These are phyloP conservation scores for Fusarium buharicum DNA, from an alignment of 2,329 filamentous ascomycete genomes.

Conservation along the genomic window DNA sequence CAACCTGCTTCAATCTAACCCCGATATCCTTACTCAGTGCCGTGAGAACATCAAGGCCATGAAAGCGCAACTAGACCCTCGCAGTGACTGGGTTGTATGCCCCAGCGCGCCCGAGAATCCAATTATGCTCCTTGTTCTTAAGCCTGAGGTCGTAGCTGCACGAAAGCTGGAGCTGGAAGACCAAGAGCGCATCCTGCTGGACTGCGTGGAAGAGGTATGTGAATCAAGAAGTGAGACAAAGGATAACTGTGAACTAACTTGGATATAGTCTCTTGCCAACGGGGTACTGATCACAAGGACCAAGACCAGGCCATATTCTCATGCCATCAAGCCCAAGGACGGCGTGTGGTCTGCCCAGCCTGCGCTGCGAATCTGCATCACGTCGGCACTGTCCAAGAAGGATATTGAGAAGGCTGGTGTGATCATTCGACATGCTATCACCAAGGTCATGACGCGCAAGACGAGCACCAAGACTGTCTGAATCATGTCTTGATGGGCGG, in stretches of 20 bases:
- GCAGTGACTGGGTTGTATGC: constrained; percentile 91
- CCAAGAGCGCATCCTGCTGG: constrained; percentile 85
- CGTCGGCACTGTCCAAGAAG: constrained; percentile 87
- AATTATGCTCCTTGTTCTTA: constrained; percentile 83
- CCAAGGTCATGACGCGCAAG: constrained; percentile 83
- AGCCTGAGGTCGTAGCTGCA: constrained; percentile 80
- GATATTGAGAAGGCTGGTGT: constrained; percentile 95
- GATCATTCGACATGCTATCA: constrained; percentile 89
- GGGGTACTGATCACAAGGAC: constrained; percentile 89
- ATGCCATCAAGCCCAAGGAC: constrained; percentile 73
- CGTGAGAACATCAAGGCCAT: constrained; percentile 89
- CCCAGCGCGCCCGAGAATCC: constrained; percentile 87
- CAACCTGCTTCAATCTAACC: constrained; percentile 84
- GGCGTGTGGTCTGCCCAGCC: constrained; percentile 76
- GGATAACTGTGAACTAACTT: constrained; percentile 25
- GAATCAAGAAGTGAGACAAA: neutral
- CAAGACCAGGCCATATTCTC: constrained; percentile 77
- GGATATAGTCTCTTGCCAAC: constrained; percentile 77
- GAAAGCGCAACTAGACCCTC: constrained; percentile 86
- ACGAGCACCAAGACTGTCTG: constrained; percentile 54
- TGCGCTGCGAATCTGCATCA: constrained; percentile 91
- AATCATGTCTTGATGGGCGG: neutral
- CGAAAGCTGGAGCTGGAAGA: constrained; percentile 76
- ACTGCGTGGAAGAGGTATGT: constrained; percentile 94
- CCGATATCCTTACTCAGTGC: constrained; percentile 80